Evolutionary conservation across 352 stramenopile genomes (phyloP), one percentile per base, ranked within the genome.

Genomic region (Phytopythium aichiense): DNA sequence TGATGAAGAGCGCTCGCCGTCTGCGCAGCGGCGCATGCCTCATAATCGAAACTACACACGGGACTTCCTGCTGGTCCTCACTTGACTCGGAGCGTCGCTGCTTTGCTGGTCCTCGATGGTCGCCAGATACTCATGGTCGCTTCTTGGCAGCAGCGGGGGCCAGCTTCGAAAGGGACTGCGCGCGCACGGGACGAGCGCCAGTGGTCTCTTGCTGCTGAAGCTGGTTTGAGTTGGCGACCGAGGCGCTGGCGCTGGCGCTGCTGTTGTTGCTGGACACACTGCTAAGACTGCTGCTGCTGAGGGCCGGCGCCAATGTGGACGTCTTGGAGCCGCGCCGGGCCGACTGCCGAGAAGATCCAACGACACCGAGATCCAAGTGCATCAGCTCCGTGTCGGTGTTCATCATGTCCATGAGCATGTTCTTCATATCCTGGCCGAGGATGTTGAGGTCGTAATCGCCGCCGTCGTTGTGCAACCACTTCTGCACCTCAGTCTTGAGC

Each of bases 341-440:
- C 48, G 72, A 79, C 7, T 69, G 31, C 4, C 77, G 75, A 1
- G 60, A 61, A 5, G 66, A 28, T 31, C 85, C 72, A 0, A 87
- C 49, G 7, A 88, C 61, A 0, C 73, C 78, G 9, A 96, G 71
- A 52, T 94, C 83, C 16, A 94, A 62, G 52, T 96, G 87, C 82
- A 96, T 93, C 11, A 96, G 71, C 9, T 73, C 81, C 1, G 84
- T 96, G 65, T 94, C 69, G 2, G 76, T 87, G 56, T 91, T 89
- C 73, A 95, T 81, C 83, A 91, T 94, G 48, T 94, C 79, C 37
- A 86, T 35, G 5, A 96, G 37, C 12, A 92, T 60, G 1, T 74
- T 79, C 61, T 93, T 91, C 52, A 96, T 71, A 25, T 90, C 74
- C 20, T 87, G 68, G 28, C 87, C 84, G 6, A 95, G 71, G 23